Evolutionary conservation across 2,329 filamentous ascomycete species (phyloP).

Genomic region (Penicillium polonicum): DNA sequence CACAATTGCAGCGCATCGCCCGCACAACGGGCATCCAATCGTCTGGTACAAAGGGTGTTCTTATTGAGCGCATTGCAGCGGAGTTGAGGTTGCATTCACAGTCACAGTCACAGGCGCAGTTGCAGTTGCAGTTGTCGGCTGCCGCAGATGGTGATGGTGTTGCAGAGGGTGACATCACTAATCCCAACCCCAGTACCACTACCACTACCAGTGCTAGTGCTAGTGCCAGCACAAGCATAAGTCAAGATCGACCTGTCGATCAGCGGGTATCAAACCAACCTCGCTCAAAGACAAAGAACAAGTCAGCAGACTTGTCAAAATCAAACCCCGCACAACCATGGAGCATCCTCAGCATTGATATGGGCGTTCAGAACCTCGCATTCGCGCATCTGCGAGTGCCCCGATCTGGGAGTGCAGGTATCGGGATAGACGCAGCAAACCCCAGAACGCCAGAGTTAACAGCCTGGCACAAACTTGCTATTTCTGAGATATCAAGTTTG

Average conservation of each 20-base stretch:
- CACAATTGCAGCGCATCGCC: slow-evolving; percentile 59
- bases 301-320: not conserved
- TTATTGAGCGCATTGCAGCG: slow-evolving; percentile 52
- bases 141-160: not conserved
- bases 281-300: not conserved
- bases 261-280: not conserved
- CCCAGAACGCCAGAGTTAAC: slow-evolving; percentile 24
- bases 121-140: not conserved
- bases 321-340: slow-evolving; percentile 17
- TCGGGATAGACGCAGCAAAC: not conserved
- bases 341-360: slow-evolving; percentile 74
- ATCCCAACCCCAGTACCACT: not conserved
- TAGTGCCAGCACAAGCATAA: not conserved
- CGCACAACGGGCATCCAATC: slow-evolving; percentile 59
- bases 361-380: slow-evolving; percentile 79
- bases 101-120: not conserved
- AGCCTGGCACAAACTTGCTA: slow-evolving; percentile 44
- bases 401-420: not conserved
- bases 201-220: not conserved
- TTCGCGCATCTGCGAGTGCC: slow-evolving; percentile 61
- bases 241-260: not conserved
- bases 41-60: slow-evolving; percentile 59
- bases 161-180: not conserved
- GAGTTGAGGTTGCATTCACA: slow-evolving; percentile 17
- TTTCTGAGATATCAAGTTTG: slow-evolving; percentile 28